Evolutionary conservation across 2,329 filamentous ascomycete genomes (phyloP), one percentile per base, ranked within the genome.

Genomic region (Botryotinia convoluta): DNA sequence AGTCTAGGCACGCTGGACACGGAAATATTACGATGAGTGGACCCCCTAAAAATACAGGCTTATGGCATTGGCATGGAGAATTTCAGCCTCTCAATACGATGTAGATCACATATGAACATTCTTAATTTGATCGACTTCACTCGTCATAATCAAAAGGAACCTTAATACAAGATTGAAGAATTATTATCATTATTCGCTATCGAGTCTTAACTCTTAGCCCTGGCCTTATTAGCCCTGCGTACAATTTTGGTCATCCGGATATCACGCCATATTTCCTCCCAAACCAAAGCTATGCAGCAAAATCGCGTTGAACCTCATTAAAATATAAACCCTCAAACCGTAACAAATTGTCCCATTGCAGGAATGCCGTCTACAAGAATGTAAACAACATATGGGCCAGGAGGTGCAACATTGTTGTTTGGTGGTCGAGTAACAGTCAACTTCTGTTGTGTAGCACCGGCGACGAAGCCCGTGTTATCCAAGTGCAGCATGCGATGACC

Each of bases 341-440:
- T 75, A 29, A 81, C 79, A 72, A 80, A 79, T 65, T 81, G 79
- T 42, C 80, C 80, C 44, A 80, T 74, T 44, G 73, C 74, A 44
- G 80, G 80, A 63, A 80, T 75, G 51, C 79, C 79, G 74, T 81
- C 79, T n/a, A 76, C 75, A 32, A 89, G 81, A 61, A 89, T 84
- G 77, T 88, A 91, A 32, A 90, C 79, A 57, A 90, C 86, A 80
- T 90, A 90, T 74, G 88, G 87, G 60, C 88, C 88, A 18, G 88
- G 86, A 68, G 88, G 88, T 29, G 86, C 86, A 57, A 89, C 81
- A 75, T 86, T 88, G 76, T 82, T 83, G 77, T 85, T 86, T 2
- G 87, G 86, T 62, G 89, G 88, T 80, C 86, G 86, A 20, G 80
- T 86, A 65, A 87, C 87, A 16, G 82, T 85, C 73, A 90, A 78